Evolutionary conservation across 257 asterid genomes (phyloP), one percentile per base, ranked within the genome.

Genomic region (Nicotiana benthamiana): DNA sequence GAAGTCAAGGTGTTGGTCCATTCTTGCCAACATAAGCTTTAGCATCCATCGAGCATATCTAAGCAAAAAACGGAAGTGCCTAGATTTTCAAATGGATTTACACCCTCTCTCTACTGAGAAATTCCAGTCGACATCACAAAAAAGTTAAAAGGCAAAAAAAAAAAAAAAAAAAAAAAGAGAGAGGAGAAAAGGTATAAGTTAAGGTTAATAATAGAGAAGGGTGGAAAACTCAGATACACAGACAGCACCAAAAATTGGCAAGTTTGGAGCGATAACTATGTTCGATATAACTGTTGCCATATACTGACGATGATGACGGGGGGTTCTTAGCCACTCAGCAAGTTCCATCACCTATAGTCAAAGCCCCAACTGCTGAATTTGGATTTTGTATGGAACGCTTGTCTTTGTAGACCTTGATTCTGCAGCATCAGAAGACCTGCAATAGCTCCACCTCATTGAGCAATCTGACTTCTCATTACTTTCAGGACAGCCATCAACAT

Each of bases 401-500:
- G 43, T 74, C 79, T 74, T 24, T 74, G 43, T 16, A 26, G 43
- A 74, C 48, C 48, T 40, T 74, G 62, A 46, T 74, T 46, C 22
- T 13, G 60, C 60, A 18, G 16, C 10, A 67, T n/a, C 75, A 36
- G 40, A 67, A 36, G 53, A 52, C 3, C 27, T 22, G 75, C 17
- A 72, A 46, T 59, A 72, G 78, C 60, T 46, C 36, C 26, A 46
- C 61, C 79, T 79, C 66, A 79, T 51, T 79, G 57, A 18, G 77
- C 53, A 48, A 40, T n/a, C 75, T 79, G 24, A n/a, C 53, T 48
- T 46, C 64, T 78, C 57, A 78, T 60, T 32, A 46, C 64, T 79
- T 48, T 79, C 77, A 63, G 48, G 6, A 60, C 84, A 43, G 84
- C 84, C 59, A 26, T 46, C 75, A 81, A 54, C 84, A 81, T 81